These are phyloP conservation scores for Neurospora sp. DNA, from an alignment of 495 filamentous ascomycete species.

Conservation along the genomic window DNA sequence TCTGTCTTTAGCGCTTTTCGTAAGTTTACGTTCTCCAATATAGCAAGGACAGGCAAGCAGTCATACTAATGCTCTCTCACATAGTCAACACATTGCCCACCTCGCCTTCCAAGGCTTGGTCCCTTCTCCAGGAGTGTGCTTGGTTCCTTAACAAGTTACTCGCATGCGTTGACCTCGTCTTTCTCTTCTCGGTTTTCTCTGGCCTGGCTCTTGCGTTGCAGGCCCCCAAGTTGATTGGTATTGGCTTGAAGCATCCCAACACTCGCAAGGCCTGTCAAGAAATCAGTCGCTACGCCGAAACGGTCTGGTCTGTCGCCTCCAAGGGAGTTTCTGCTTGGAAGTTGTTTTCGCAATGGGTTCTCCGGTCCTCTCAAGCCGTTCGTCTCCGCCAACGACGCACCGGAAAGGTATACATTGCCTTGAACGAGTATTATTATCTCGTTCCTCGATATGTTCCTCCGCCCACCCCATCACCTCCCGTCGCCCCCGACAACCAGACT, in stretches of 20 bases:
- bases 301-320: background rate
- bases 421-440: background rate
- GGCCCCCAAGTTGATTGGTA: background rate
- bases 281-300: background rate
- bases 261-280: background rate
- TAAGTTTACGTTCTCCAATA: background rate
- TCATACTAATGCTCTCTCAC: background rate
- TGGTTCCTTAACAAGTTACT: background rate
- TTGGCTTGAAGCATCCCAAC: background rate
- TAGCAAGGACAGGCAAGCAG: background rate
- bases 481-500: background rate
- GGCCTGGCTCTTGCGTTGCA: background rate
- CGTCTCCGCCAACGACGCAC: background rate
- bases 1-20: background rate
- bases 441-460: background rate
- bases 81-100: background rate
- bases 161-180: background rate
- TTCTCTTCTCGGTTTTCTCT: background rate
- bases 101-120: background rate
- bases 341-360: background rate
- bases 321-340: background rate
- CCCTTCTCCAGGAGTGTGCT: background rate
- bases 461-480: background rate
- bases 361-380: background rate
- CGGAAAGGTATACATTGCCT: background rate